A percentile compares a stretch with the other conserved stretches of the same genome.
Evolutionary conservation across 2,329 filamentous ascomycete genomes (phyloP).

Genomic region (Tolypocladium tropicale): DNA sequence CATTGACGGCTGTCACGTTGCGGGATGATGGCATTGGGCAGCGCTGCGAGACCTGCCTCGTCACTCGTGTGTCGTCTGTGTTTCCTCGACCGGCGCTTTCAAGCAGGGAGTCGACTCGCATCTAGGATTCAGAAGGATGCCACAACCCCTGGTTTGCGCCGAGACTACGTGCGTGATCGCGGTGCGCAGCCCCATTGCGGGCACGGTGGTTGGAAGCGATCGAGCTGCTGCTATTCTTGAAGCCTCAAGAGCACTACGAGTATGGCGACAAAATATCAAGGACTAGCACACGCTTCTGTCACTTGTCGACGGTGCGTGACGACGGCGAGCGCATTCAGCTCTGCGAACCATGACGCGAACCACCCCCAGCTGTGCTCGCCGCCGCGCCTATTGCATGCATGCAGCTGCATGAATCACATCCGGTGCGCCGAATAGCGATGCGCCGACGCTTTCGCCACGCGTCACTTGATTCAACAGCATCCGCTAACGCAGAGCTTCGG

Average conservation of each 20-base stretch:
- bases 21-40: background rate
- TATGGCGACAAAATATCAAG: no score
- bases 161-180: background rate
- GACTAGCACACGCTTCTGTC: background rate
- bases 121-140: background rate
- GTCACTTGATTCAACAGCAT: background rate
- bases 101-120: background rate
- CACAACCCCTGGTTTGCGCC: background rate
- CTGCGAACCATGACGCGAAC: background rate
- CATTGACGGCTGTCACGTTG: background rate
- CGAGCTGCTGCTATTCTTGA: background rate
- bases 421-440: background rate
- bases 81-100: no score
- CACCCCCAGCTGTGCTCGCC: background rate
- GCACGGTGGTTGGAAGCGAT: no score
- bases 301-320: background rate
- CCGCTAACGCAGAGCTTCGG: background rate
- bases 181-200: no score
- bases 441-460: background rate
- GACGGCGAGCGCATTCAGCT: background rate
- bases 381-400: slow-evolving; percentile 3
- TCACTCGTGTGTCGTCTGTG: no score
- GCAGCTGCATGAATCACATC: slow-evolving; percentile 1
- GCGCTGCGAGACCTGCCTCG: no score
- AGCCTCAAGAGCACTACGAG: background rate